Evolutionary conservation across 1,284 basidiomycete species (phyloP).

Genomic region (Microbotryum intermedium): DNA sequence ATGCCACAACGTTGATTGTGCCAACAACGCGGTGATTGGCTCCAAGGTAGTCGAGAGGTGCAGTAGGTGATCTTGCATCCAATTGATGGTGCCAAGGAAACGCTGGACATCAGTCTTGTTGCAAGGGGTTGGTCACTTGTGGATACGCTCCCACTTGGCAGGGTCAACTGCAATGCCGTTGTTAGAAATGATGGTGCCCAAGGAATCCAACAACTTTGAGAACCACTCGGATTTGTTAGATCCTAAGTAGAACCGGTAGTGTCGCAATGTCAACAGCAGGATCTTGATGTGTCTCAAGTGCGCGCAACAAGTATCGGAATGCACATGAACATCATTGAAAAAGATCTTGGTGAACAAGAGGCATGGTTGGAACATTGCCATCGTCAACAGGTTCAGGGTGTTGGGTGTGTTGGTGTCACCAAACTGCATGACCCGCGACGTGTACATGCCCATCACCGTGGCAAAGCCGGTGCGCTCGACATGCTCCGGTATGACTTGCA

Average conservation of each 20-base stretch:
- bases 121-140: slow-evolving; percentile 33
- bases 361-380: slow-evolving; percentile 34
- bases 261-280: slow-evolving; percentile 31
- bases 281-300: slow-evolving; percentile 35
- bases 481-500: slow-evolving; percentile 29
- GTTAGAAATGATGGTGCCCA: slow-evolving; percentile 38
- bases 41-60: slow-evolving; percentile 35
- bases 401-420: slow-evolving; percentile 39
- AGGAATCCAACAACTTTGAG: slow-evolving; percentile 30
- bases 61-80: slow-evolving; percentile 42
- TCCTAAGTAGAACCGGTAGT: slow-evolving; percentile 32
- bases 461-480: slow-evolving; percentile 34
- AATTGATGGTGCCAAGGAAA: slow-evolving; percentile 44
- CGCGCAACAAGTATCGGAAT: slow-evolving; percentile 34
- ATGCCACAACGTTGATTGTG: slow-evolving; percentile 33
- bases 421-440: slow-evolving; percentile 38
- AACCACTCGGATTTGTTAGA: slow-evolving; percentile 33
- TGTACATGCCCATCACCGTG: slow-evolving; percentile 33
- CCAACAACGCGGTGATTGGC: slow-evolving; percentile 28
- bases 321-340: slow-evolving; percentile 42
- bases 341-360: slow-evolving; percentile 38
- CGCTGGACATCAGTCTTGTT: slow-evolving; percentile 42
- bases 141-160: slow-evolving; percentile 33
- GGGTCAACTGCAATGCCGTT: slow-evolving; percentile 35
- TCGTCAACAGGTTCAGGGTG: slow-evolving; percentile 41